These are phyloP conservation scores for Paradendryphiella salina DNA, from an alignment of 2,329 filamentous ascomycete species.

Conservation along the genomic window DNA sequence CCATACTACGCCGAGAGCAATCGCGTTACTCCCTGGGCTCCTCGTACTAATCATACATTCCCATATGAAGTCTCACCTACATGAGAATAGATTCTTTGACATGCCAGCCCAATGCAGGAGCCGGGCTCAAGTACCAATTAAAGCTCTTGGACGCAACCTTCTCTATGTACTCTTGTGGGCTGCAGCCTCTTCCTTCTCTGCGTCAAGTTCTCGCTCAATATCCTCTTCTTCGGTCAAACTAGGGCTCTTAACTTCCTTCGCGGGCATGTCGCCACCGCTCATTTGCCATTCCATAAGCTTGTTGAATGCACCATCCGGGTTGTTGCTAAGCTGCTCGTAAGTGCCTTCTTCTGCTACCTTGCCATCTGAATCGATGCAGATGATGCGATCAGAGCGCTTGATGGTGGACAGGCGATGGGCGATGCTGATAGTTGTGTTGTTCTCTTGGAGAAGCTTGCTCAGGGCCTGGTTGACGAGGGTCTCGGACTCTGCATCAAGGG, in stretches of 20 bases:
- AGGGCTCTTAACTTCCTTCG: constrained; percentile 33
- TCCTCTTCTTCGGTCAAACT: constrained; percentile 55
- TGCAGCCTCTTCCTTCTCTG: constrained; percentile 44
- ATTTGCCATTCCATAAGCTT: constrained; percentile 99
- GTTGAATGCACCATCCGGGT: constrained; percentile 81
- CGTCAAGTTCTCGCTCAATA: constrained; percentile 51
- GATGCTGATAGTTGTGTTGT: constrained; percentile 96
- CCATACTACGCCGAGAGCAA: neutral
- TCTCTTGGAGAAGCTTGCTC: constrained; percentile 75
- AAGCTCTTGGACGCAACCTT: neutral
- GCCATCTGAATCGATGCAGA: constrained; percentile 84
- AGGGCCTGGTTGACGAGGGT: constrained; percentile 94
- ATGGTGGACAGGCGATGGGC: constrained; percentile 95
- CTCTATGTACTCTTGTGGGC: constrained; percentile 22
- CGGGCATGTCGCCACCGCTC: constrained; percentile 70
- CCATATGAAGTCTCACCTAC: neutral
- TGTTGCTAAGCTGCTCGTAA: constrained; percentile 73
- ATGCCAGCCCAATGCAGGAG: neutral
- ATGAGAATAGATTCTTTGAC: neutral
- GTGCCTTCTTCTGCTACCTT: constrained; percentile 88
- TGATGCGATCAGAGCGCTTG: constrained; percentile 91
- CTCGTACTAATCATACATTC: neutral
- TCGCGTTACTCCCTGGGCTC: neutral
- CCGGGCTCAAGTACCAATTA: neutral
- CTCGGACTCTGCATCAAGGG: constrained; percentile 93